A percentile compares a stretch with the other conserved stretches of the same genome.
These are phyloP conservation scores for Cucurbitaria berberidis DNA, from an alignment of 2,329 filamentous ascomycete species.

Conservation along the genomic window DNA sequence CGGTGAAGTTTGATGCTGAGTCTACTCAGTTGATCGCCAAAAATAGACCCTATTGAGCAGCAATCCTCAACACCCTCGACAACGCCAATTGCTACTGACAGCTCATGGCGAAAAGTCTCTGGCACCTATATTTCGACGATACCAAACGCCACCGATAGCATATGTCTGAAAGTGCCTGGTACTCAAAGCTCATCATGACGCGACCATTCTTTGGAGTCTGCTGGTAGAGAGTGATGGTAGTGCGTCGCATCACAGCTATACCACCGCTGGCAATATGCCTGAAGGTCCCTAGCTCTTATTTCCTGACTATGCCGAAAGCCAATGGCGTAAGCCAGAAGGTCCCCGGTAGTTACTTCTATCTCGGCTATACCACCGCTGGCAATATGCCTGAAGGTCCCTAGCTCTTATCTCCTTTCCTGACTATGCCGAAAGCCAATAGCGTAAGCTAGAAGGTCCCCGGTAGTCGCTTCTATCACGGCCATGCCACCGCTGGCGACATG, in stretches of 20 bases:
- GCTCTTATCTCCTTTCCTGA: conserved; percentile 1
- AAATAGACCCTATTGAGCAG: background rate
- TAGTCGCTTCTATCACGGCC: background rate
- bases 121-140: conserved; percentile 1
- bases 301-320: too few relatives aligned
- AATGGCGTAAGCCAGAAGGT: background rate
- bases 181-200: background rate
- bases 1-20: conserved; percentile 11
- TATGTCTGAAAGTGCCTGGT: conserved; percentile 4
- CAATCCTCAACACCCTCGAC: conserved; percentile 2
- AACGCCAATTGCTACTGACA: conserved; percentile 10
- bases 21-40: conserved; percentile 14
- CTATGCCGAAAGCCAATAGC: conserved; percentile 7
- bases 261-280: too few relatives aligned
- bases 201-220: too few relatives aligned
- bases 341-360: background rate
- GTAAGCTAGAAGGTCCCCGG: background rate
- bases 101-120: conserved; percentile 13
- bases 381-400: background rate
- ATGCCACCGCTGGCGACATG: too few relatives aligned
- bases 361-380: background rate
- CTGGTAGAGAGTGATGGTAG: too few relatives aligned
- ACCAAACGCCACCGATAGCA: conserved; percentile 1
- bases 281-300: too few relatives aligned
- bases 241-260: too few relatives aligned